These are phyloP conservation scores for Datisca glomerata DNA, from an alignment of 306 rosid species.

Conservation along the genomic window DNA sequence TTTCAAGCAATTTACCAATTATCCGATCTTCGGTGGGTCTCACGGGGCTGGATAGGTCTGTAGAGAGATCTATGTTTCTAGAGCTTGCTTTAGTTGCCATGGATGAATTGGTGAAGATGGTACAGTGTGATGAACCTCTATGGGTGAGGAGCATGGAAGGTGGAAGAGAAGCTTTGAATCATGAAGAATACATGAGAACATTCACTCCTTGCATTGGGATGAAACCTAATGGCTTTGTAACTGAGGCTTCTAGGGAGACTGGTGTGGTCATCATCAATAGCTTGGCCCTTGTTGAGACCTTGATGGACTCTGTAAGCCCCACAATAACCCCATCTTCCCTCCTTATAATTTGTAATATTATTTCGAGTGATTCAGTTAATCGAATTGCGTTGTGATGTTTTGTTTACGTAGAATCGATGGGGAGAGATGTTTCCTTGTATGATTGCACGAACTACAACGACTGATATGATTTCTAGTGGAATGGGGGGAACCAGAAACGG, in stretches of 20 bases:
- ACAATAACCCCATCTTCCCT: neutral
- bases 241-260: conserved; percentile 63
- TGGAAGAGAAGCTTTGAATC: conserved; percentile 55
- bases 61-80: conserved; percentile 66
- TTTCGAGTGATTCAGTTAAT: neutral
- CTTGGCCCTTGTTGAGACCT: conserved; percentile 65
- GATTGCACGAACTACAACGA: conserved; percentile 55
- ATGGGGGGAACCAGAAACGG: conserved; percentile 81
- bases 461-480: conserved; percentile 66
- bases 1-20: conserved; percentile 25
- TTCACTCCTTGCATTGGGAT: conserved; percentile 63
- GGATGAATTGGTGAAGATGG: conserved; percentile 86
- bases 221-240: conserved; percentile 59
- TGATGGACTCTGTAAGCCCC: conserved; percentile 67
- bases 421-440: conserved; percentile 81
- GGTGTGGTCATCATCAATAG: conserved; percentile 72
- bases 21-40: conserved; percentile 15
- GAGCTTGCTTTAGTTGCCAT: conserved; percentile 84
- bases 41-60: conserved; percentile 31
- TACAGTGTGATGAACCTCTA: conserved; percentile 52
- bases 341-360: neutral
- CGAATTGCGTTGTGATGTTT: neutral
- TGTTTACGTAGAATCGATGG: conserved; percentile 56
- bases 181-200: conserved; percentile 54
- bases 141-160: conserved; percentile 72